Base-by-base conservation (phyloP, 345 rosid genomes). In the Turritis glabra region DNA sequence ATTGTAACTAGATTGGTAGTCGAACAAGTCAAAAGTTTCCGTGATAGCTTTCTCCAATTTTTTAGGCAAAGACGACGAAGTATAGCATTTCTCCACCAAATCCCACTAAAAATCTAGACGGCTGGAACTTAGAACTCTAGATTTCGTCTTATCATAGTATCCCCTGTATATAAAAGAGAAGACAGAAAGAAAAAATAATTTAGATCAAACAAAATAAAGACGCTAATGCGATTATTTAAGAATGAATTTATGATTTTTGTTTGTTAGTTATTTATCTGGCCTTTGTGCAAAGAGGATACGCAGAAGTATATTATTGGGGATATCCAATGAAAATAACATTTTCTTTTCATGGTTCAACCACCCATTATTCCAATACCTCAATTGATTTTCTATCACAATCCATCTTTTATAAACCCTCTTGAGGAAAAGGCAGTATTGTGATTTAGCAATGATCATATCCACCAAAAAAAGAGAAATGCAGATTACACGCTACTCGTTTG, bases 51-150 rank as follows among this genome's bases (percentile, higher is more conserved):
- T 68, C 55, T 68, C 55, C 48, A 68, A 60, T 2, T 15, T 41
- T 62, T 6, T 64, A 69, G 69, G 55, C 77, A 54, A 73, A 73
- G 70, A 53, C 71, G 77, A 53, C 47, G 27, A 64, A 67, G 41
- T 40, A 22, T 67, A 21, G 26, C 47, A 75, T 59, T 44, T 22
- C 33, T 67, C 69, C 15, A 68, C 79, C 74, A 63, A 75, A 60
- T 68, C 48, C 79, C 74, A 75, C 74, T 59, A 48, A 40, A 38
- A 11, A 38, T 30, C 69, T 67, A 48, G 38, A 75, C 22, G 29
- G 33, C 21, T 51, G n/a, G 40, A 69, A 61, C 64, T 52, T 32
- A 69, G 12, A 60, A 23, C 10, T 68, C 55, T 30, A 59, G 14
- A n/a, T 48, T 67, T 18, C 50, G 66, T 67, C 55, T 29, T 59